Conservation (phyloP, 306 rosid species). For the Nissolia schottii region DNA sequence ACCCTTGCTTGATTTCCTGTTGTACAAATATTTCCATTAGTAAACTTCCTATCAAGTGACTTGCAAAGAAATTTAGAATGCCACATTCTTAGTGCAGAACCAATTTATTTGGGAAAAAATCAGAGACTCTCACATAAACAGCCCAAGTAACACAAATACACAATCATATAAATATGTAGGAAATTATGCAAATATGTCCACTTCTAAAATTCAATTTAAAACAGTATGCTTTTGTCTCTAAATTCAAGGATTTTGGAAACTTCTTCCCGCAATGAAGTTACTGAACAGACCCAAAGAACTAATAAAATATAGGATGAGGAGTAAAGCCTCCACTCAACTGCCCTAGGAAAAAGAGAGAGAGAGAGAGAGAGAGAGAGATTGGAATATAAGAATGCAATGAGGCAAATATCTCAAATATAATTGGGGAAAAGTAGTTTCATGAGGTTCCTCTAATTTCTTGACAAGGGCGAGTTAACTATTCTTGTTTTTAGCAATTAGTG, state of each 20-base stretch:
- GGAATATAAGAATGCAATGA: not conserved
- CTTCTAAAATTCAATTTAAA: not conserved
- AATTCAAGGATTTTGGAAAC: constrained; percentile 7
- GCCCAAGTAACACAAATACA: constrained; percentile 5
- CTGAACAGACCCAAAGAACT: constrained; percentile 13
- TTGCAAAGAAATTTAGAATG: constrained; percentile 16
- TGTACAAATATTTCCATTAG: constrained; percentile 14
- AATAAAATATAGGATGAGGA: not conserved
- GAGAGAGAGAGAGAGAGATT: no score
- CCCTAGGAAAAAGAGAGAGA: not conserved
- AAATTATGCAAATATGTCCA: not conserved
- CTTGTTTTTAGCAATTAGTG: not conserved
- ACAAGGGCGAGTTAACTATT: not conserved
- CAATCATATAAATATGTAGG: constrained; percentile 5
- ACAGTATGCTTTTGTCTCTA: not conserved
- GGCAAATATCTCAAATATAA: not conserved
- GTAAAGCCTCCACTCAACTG: constrained; percentile 6
- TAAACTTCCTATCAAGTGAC: constrained; percentile 3
- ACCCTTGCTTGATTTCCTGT: constrained; percentile 83
- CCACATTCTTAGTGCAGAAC: not conserved
- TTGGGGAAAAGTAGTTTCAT: constrained; percentile 9
- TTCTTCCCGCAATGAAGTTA: not conserved
- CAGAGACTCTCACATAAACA: not conserved
- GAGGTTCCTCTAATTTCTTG: not conserved
- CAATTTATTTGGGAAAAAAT: not conserved